A percentile compares a stretch with the other conserved stretches of the same genome.
phyloP scores from a whole-genome alignment of 495 filamentous ascomycete genomes.

The Pyrenula aspistea region DNA sequence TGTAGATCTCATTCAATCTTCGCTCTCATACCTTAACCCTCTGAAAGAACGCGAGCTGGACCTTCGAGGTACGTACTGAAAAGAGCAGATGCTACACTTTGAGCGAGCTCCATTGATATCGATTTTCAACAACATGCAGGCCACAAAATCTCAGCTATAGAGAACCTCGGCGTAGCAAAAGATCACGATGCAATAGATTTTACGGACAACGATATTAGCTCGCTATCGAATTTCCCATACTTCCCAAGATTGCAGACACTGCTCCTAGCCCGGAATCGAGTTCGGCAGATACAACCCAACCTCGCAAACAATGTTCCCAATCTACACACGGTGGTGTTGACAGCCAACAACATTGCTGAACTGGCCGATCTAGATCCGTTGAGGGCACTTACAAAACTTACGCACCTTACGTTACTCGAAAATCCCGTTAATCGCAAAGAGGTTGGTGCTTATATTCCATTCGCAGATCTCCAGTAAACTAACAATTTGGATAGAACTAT shows the following conservation, averaged over 20 bases:
- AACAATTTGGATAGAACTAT: constrained; percentile 54
- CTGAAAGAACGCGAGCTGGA: constrained; percentile 96
- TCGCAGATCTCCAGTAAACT: not conserved
- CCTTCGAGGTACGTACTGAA: constrained; percentile 97
- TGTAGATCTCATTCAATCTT: constrained; percentile 79
- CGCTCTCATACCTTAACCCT: constrained; percentile 94
- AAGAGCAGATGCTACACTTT: constrained; percentile 97
- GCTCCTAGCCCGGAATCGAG: constrained; percentile 78
- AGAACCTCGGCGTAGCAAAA: constrained; percentile 93
- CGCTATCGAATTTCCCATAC: constrained; percentile 87
- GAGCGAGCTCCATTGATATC: constrained; percentile 79
- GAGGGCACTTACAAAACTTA: constrained; percentile 51
- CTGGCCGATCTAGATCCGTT: constrained; percentile 83
- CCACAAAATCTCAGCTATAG: constrained; percentile 94
- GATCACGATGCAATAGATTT: constrained; percentile 93
- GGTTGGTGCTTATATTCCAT: constrained; percentile 35
- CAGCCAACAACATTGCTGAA: constrained; percentile 63
- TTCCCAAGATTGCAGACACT: constrained; percentile 78
- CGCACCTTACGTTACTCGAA: constrained; percentile 68
- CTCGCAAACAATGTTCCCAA: constrained; percentile 65
- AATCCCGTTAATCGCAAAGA: constrained; percentile 89
- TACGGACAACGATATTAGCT: constrained; percentile 92
- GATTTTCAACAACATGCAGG: constrained; percentile 54
- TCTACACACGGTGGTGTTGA: constrained; percentile 65
- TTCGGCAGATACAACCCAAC: constrained; percentile 64